Base-by-base conservation (phyloP, 441 rosid species). In the Lepidium campestre region DNA sequence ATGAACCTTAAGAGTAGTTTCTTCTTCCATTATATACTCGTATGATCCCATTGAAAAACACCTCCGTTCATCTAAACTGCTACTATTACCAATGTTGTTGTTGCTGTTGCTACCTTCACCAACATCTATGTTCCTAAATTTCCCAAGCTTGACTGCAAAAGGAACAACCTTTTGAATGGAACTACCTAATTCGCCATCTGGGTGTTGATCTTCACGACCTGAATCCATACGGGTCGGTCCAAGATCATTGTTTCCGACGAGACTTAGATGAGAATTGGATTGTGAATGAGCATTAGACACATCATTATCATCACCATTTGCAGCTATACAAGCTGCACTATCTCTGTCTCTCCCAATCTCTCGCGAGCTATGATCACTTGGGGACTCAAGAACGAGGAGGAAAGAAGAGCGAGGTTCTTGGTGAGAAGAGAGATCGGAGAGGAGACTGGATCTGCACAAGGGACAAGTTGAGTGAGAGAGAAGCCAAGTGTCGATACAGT, bases 391-490 rank as follows among this genome's bases (percentile, higher is more conserved):
- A 67, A 91, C 83, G 57, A 86, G 83, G 70, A 91, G 91, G 57
- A 83, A 25, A 29, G 97, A 90, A 6, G 96, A 79, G 53, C 78
- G 62, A 44, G 56, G 77, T 18, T 65, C 76, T 57, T 72, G 82
- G n/a, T 19, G 70, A 39, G 85, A 79, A 22, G 91, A 76, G 79
- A 84, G 78, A 70, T 85, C 96, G 17, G 84, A 80, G 71, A 91
- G 79, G 77, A 94, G 75, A 57, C 79, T 66, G 18, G 83, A 85
- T 80, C 97, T 80, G 57, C 97, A 94, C 22, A 89, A 75, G 40
- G 99, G 99, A 81, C 99, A 94, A 64, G 97, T 94, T 5, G 99
- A 94, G 81, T 93, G 97, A 75, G 96, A 93, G 83, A 93, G 75
- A 46, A 93, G 90, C 99, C 99, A 93, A 19, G 96, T 91, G 66